phyloP scores from a whole-genome alignment of 352 stramenopile genomes.

The Halophytophthora batemanensis region DNA sequence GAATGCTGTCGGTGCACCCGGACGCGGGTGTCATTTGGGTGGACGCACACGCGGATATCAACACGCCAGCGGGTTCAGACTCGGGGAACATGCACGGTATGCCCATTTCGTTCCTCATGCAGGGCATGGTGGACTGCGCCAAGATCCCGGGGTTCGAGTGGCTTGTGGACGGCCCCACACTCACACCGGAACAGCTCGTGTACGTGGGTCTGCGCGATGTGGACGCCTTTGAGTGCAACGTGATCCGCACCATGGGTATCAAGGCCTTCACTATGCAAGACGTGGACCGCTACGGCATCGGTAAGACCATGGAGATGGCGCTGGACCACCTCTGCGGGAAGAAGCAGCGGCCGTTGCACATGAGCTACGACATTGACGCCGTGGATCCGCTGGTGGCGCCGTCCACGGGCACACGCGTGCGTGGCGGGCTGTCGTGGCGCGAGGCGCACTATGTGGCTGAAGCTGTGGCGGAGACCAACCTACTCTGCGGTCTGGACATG shows the following conservation, averaged over 20 bases:
- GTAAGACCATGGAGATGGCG: slow-evolving; percentile 95
- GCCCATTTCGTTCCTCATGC: slow-evolving; percentile 94
- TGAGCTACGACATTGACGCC: slow-evolving; percentile 98
- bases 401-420: slow-evolving; percentile 94
- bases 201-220: slow-evolving; percentile 96
- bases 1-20: slow-evolving; percentile 87
- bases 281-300: slow-evolving; percentile 96
- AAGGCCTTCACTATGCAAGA: slow-evolving; percentile 97
- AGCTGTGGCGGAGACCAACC: slow-evolving; percentile 88
- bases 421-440: slow-evolving; percentile 94
- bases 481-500: slow-evolving; percentile 90
- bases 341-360: slow-evolving; percentile 91
- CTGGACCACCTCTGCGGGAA: slow-evolving; percentile 91
- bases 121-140: slow-evolving; percentile 84
- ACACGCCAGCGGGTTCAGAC: slow-evolving; percentile 90
- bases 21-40: slow-evolving; percentile 97
- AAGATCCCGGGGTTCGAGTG: slow-evolving; percentile 94
- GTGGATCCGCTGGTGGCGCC: slow-evolving; percentile 93
- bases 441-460: slow-evolving; percentile 97
- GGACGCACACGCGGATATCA: slow-evolving; percentile 97
- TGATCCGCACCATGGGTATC: slow-evolving; percentile 92
- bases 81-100: slow-evolving; percentile 98
- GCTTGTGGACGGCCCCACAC: slow-evolving; percentile 72
- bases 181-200: slow-evolving; percentile 90
- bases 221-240: slow-evolving; percentile 86